phyloP scores from a whole-genome alignment of 768 basidiomycete genomes.

The Dioszegia aurantiaca region DNA sequence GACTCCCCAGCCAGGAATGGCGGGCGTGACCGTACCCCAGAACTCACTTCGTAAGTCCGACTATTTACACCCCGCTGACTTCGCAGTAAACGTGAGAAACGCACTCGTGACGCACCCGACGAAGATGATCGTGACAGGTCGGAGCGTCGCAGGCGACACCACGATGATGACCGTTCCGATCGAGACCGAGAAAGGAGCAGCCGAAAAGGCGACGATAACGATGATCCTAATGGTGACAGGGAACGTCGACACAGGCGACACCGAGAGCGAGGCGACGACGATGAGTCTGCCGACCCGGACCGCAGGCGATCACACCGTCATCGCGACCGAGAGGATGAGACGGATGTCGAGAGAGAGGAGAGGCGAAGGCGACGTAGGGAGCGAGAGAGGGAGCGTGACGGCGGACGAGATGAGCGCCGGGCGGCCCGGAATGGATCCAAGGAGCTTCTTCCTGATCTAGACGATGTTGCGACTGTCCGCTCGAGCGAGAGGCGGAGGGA shows the following conservation, averaged over 20 bases:
- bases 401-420: not conserved
- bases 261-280: slow-evolving; percentile 8
- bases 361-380: slow-evolving; percentile 28
- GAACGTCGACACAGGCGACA: slow-evolving; percentile 52
- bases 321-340: slow-evolving; percentile 28
- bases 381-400: slow-evolving; percentile 27
- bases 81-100: slow-evolving; percentile 56
- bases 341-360: slow-evolving; percentile 26
- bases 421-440: slow-evolving; percentile 9
- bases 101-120: slow-evolving; percentile 57
- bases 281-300: too few relatives aligned
- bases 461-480: slow-evolving; percentile 22
- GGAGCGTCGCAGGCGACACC: slow-evolving; percentile 42
- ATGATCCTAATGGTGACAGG: slow-evolving; percentile 51
- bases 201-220: slow-evolving; percentile 43
- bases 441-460: slow-evolving; percentile 12
- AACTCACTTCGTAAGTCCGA: slow-evolving; percentile 38
- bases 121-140: slow-evolving; percentile 53
- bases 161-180: slow-evolving; percentile 36
- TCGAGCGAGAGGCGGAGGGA: slow-evolving; percentile 22
- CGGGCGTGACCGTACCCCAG: slow-evolving; percentile 33
- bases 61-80: slow-evolving; percentile 9
- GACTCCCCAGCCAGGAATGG: slow-evolving; percentile 28
- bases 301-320: slow-evolving; percentile 7
- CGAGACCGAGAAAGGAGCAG: slow-evolving; percentile 51